Conservation (phyloP, 2,329 filamentous ascomycete genomes). For the Phialophora macrospora region DNA sequence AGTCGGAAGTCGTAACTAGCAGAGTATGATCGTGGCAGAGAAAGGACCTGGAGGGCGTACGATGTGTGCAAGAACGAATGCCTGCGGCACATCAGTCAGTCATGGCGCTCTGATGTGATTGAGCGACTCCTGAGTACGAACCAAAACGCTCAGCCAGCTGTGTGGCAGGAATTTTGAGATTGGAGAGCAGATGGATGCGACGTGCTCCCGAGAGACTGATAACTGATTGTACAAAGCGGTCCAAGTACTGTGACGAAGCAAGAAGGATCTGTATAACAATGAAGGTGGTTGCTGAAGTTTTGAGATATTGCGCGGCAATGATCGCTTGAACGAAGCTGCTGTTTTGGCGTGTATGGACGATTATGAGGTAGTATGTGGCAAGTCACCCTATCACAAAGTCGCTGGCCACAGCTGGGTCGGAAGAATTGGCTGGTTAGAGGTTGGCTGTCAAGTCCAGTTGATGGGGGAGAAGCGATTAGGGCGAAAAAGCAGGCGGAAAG, state of each 20-base stretch:
- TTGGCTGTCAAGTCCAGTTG: constrained; percentile 13
- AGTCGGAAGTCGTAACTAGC: not conserved
- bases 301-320: constrained; percentile 37
- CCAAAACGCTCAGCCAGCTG: constrained; percentile 36
- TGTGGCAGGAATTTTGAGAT: constrained; percentile 23
- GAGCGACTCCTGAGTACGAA: constrained; percentile 17
- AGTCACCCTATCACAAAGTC: not conserved
- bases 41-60: constrained; percentile 9
- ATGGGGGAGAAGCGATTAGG: constrained; percentile 26
- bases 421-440: constrained; percentile 19
- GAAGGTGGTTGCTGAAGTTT: constrained; percentile 26
- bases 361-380: constrained; percentile 30
- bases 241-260: constrained; percentile 14
- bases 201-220: constrained; percentile 13
- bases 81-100: constrained; percentile 22
- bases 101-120: not conserved
- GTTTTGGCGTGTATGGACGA: constrained; percentile 25
- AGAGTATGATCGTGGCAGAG: not conserved
- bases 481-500: constrained; percentile 27
- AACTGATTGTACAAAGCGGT: constrained; percentile 30
- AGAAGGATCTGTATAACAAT: constrained; percentile 21
- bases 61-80: constrained; percentile 20
- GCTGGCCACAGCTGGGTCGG: constrained; percentile 2
- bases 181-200: constrained; percentile 5
- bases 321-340: constrained; percentile 23